Conservation (phyloP, 352 stramenopile species). For the Peronospora tabacina region DNA sequence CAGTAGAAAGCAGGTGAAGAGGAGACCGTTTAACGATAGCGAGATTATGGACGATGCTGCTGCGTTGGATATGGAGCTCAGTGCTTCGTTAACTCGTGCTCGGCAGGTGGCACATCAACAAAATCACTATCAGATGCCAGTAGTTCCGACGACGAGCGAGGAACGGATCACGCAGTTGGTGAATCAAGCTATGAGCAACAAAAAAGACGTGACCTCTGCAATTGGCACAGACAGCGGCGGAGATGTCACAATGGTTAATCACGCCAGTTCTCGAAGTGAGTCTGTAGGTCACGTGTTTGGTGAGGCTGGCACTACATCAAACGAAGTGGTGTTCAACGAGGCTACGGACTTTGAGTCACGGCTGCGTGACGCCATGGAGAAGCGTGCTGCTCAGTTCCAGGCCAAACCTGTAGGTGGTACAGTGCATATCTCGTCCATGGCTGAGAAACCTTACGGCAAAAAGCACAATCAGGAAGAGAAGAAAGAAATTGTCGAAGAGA, state of each 20-base stretch:
- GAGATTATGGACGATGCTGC: constrained; percentile 45
- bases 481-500: constrained; percentile 19
- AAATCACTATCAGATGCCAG: constrained; percentile 9
- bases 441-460: constrained; percentile 20
- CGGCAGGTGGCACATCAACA: constrained; percentile 46
- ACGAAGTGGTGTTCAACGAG: constrained; percentile 77
- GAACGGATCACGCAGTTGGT: constrained; percentile 56
- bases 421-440: not conserved
- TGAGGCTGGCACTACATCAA: constrained; percentile 18
- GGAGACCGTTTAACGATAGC: constrained; percentile 30
- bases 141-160: constrained; percentile 31
- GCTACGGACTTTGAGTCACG: constrained; percentile 77
- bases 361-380: constrained; percentile 68
- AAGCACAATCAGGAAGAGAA: constrained; percentile 30
- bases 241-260: constrained; percentile 9
- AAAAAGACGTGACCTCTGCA: constrained; percentile 15
- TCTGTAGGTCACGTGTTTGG: constrained; percentile 44
- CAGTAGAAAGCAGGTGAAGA: constrained; percentile 34
- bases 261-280: constrained; percentile 11
- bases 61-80: constrained; percentile 64
- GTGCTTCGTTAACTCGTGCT: constrained; percentile 61
- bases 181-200: constrained; percentile 31
- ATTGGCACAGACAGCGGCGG: constrained; percentile 10
- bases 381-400: constrained; percentile 49
- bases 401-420: constrained; percentile 10